A percentile compares a stretch with the other conserved stretches of the same genome.
Evolutionary conservation across 306 rosid species (phyloP).

Genomic region (Dalbergia cultrata): DNA sequence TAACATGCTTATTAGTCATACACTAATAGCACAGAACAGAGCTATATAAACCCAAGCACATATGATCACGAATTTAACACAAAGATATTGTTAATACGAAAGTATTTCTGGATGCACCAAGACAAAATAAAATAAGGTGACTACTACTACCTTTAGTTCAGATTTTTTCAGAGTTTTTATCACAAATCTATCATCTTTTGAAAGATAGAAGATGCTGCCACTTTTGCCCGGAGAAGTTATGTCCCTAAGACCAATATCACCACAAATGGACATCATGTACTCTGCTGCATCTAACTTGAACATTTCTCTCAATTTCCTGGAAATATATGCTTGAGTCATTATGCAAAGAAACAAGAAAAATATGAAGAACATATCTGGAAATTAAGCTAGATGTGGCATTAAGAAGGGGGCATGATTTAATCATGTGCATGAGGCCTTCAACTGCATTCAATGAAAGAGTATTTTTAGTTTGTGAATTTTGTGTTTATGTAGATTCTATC

Average conservation of each 20-base stretch:
- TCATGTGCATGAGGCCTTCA: background rate
- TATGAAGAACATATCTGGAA: background rate
- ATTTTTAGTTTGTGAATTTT: background rate
- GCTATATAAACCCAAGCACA: background rate
- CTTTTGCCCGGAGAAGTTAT: slow-evolving; percentile 90
- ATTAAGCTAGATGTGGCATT: background rate
- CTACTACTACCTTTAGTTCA: slow-evolving; percentile 81
- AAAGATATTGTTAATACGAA: background rate
- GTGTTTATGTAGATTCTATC: slow-evolving; percentile 3
- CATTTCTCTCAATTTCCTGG: slow-evolving; percentile 96
- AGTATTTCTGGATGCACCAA: background rate
- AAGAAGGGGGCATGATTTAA: slow-evolving; percentile 17
- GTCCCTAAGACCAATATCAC: slow-evolving; percentile 84
- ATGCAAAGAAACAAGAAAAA: slow-evolving; percentile 9
- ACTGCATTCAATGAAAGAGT: slow-evolving; percentile 23
- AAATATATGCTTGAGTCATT: slow-evolving; percentile 27
- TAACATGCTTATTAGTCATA: background rate
- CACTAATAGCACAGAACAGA: background rate
- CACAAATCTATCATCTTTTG: slow-evolving; percentile 91
- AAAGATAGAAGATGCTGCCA: slow-evolving; percentile 93
- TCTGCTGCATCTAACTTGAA: slow-evolving; percentile 96
- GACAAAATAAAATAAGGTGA: slow-evolving; percentile 12
- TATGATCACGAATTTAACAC: background rate
- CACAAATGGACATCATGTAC: slow-evolving; percentile 97
- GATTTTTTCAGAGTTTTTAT: slow-evolving; percentile 78